phyloP scores from a whole-genome alignment of 768 basidiomycete species.

The Tulasnella sp. region DNA sequence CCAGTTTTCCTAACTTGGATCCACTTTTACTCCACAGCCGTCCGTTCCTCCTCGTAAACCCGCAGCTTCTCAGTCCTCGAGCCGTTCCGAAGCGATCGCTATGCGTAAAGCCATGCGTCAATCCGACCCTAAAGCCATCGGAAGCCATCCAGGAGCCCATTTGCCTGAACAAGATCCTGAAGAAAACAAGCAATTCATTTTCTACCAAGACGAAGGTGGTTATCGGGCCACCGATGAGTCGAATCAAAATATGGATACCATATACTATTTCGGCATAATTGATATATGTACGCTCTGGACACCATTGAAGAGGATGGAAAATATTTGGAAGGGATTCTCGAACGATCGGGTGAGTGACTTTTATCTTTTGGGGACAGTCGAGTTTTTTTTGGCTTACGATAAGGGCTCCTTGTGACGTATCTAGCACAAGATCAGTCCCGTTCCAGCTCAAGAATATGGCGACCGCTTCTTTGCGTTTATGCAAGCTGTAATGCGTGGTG shows the following conservation, averaged over 20 bases:
- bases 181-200: conserved; percentile 69
- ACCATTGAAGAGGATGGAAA: conserved; percentile 71
- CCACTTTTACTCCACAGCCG: conserved; percentile 48
- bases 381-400: conserved; percentile 28
- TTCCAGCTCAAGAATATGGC: conserved; percentile 81
- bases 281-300: conserved; percentile 94
- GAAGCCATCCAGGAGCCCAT: conserved; percentile 46
- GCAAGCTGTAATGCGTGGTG: conserved; percentile 80
- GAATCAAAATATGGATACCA: conserved; percentile 67
- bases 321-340: conserved; percentile 85
- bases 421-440: conserved; percentile 93
- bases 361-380: not conserved
- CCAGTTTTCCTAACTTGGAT: not conserved
- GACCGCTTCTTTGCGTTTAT: conserved; percentile 85
- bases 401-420: not conserved
- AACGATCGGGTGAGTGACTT: conserved; percentile 74
- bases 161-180: conserved; percentile 64
- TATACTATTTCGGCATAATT: conserved; percentile 94
- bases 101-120: conserved; percentile 81
- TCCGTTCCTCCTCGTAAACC: conserved; percentile 62
- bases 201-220: conserved; percentile 97
- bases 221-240: conserved; percentile 82
- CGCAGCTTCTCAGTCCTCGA: conserved; percentile 52
- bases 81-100: conserved; percentile 71
- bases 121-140: conserved; percentile 72